Base-by-base conservation (phyloP, 371 early-diverging fungal species). In the Phascolomyces articulosus region DNA sequence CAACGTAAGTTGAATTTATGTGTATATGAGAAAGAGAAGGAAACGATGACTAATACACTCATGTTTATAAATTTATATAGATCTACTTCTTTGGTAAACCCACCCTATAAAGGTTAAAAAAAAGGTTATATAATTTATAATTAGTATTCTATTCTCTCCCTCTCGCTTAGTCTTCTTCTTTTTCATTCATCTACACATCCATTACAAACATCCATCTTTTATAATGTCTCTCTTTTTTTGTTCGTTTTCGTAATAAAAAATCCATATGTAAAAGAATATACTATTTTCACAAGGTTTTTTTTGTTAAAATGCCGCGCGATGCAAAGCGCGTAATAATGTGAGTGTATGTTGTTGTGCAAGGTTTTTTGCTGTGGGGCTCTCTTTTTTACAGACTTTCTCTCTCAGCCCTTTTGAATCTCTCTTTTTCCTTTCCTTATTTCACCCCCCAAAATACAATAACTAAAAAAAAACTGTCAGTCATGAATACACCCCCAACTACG, bases 1-100 rank as follows among this genome's bases (percentile, higher is more conserved):
- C 68, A 40, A 67, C 58, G 71, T 72, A 72, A 65, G 62, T 20
- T n/a, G 23, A 51, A 16, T 6, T 26, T 51, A 31, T 26, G 7
- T 44, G 16, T 4, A 44, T 4, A 3, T 44, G 2, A 44, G n/a
- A 16, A 1, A n/a, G 16, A n/a, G n/a, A n/a, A n/a, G n/a, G n/a
- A n/a, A n/a, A n/a, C n/a, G n/a, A n/a, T n/a, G n/a, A 34, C 34
- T 1, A 34, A 34, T 34, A 10, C 6, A 31, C 31, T 31, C 3
- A 31, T 31, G 10, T 31, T 31, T 9, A 13, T 13, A n/a, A 13
- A 15, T n/a, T 44, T 8, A 1, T 44, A 23, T n/a, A 27, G 47
- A 6, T 24, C 48, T 1, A 48, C 51, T 18, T 51, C 51, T 11
- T 51, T 51, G 51, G 51, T 51, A 24, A 51, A 51, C 15, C 51